Conservation (phyloP, 768 basidiomycete genomes). For the Crepidotus variabilis region DNA sequence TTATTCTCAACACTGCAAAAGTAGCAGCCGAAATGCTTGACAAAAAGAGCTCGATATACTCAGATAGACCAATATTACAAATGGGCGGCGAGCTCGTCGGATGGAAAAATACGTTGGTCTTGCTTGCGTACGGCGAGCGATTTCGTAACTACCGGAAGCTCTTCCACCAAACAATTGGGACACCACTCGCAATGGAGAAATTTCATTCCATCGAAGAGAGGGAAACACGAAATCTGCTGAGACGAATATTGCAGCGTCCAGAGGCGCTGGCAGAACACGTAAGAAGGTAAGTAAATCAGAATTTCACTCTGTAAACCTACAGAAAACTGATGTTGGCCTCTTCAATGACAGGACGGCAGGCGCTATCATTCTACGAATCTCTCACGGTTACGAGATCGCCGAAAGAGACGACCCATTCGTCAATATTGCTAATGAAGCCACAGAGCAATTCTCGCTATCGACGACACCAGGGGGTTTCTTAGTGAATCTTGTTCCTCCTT, state of each 20-base stretch:
- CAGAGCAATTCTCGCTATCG: constrained; percentile 33
- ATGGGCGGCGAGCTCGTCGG: constrained; percentile 42
- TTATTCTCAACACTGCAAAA: constrained; percentile 40
- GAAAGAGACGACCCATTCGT: constrained; percentile 38
- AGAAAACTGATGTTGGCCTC: neutral
- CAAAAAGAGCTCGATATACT: constrained; percentile 48
- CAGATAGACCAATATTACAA: constrained; percentile 44
- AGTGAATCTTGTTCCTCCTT: constrained; percentile 46
- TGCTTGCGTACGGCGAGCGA: constrained; percentile 34
- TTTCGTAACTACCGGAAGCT: constrained; percentile 37
- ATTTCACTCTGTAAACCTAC: neutral
- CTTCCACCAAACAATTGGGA: constrained; percentile 40
- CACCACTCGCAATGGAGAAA: constrained; percentile 28
- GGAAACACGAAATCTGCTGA: constrained; percentile 37
- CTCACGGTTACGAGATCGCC: constrained; percentile 39
- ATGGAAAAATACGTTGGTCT: constrained; percentile 33
- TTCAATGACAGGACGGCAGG: constrained; percentile 31
- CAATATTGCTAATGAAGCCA: constrained; percentile 31
- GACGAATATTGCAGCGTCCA: constrained; percentile 31
- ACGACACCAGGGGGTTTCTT: constrained; percentile 41
- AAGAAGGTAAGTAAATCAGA: constrained; percentile 28
- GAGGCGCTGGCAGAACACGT: constrained; percentile 29
- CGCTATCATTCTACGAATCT: constrained; percentile 39
- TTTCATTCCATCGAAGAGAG: constrained; percentile 35
- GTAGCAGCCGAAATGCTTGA: constrained; percentile 47